Evolutionary conservation across 176 grass and related monocot species (phyloP).

Genomic region (Phoenix roebelenii): DNA sequence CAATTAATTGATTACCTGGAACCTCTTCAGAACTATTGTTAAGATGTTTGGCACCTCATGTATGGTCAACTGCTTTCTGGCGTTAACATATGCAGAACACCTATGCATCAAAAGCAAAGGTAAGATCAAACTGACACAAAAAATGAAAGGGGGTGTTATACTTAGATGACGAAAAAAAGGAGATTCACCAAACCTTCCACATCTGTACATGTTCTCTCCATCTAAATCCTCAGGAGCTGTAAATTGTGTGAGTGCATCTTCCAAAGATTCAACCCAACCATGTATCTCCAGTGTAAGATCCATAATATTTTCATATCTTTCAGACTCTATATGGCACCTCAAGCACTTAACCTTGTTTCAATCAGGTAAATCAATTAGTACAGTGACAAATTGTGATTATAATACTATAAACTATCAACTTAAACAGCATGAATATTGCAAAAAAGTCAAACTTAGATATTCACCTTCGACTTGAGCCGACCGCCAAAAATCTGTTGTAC

Average conservation of each 20-base stretch:
- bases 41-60: constrained; percentile 99
- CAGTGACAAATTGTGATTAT: constrained; percentile 2
- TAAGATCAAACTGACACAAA: constrained; percentile 10
- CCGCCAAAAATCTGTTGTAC: constrained; percentile 98
- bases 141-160: not conserved
- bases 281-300: constrained; percentile 99
- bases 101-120: constrained; percentile 21
- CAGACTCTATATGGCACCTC: constrained; percentile 88
- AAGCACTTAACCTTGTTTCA: constrained; percentile 86
- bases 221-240: constrained; percentile 96
- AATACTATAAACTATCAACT: not conserved
- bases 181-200: constrained; percentile 54
- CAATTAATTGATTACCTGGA: constrained; percentile 41
- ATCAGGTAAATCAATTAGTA: constrained; percentile 32
- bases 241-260: constrained; percentile 98
- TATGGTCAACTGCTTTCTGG: constrained; percentile 83
- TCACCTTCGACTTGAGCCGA: constrained; percentile 95
- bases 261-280: constrained; percentile 95
- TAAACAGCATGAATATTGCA: not conserved
- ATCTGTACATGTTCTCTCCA: constrained; percentile 99
- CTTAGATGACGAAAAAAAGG: not conserved
- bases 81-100: constrained; percentile 89
- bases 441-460: not conserved
- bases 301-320: constrained; percentile 99
- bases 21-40: constrained; percentile 98